Evolutionary conservation across 1,139 yeast species (phyloP).

Genomic region (Diutina ranongensis): DNA sequence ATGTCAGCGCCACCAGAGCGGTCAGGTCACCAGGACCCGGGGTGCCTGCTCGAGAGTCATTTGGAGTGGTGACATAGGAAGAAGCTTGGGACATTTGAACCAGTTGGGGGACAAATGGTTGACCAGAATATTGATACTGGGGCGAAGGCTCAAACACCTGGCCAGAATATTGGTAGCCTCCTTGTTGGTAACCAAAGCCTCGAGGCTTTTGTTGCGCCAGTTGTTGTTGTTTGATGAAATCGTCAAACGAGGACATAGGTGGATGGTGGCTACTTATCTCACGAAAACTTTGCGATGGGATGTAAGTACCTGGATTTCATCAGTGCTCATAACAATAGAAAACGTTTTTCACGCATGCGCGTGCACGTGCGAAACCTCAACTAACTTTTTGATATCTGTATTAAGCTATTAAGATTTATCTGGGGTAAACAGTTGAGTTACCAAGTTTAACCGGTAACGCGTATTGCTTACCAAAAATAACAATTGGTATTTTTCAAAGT

Average conservation of each 20-base stretch:
- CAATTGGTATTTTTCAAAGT: not conserved
- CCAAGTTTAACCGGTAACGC: not conserved
- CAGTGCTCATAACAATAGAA: not conserved
- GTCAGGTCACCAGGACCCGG: constrained; percentile 20
- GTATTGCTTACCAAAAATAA: not conserved
- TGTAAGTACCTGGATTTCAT: not conserved
- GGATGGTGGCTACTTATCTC: not conserved
- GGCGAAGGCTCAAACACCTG: constrained; percentile 9
- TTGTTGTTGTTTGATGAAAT: constrained; percentile 23
- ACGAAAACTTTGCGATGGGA: not conserved
- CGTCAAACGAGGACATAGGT: constrained; percentile 22
- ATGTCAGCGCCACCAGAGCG: constrained; percentile 48
- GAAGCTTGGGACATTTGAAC: not conserved
- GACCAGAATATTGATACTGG: constrained; percentile 9
- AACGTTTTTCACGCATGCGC: not conserved
- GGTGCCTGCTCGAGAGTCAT: constrained; percentile 12
- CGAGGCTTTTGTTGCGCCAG: constrained; percentile 11
- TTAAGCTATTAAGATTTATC: not conserved
- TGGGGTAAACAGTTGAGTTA: not conserved
- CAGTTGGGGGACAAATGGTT: constrained; percentile 8
- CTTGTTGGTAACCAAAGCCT: constrained; percentile 10
- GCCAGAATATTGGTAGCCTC: not conserved
- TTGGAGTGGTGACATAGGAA: not conserved
- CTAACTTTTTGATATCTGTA: too few species aligned
- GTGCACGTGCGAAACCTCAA: too few species aligned